Conservation (phyloP, 2,329 filamentous ascomycete species). For the Scedosporium aurantiacum region DNA sequence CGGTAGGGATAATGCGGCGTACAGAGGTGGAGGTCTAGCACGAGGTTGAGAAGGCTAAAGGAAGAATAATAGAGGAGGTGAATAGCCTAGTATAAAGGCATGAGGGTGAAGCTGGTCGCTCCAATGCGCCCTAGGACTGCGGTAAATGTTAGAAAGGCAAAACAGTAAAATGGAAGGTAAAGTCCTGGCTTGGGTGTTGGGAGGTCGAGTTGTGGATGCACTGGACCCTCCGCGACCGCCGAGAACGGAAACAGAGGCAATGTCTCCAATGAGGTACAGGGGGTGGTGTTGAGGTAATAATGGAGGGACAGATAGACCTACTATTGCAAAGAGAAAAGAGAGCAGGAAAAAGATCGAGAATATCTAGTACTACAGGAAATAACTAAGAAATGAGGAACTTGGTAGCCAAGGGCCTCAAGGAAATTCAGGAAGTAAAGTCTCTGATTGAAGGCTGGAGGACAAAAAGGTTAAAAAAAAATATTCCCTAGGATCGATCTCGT, state of each 20-base stretch:
- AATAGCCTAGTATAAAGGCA: conserved; percentile 1
- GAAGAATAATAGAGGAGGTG: background rate
- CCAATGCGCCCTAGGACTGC: background rate
- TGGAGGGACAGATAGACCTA: background rate
- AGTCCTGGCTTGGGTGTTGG: background rate
- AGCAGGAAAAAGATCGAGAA: background rate
- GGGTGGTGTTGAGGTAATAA: background rate
- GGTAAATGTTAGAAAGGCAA: background rate
- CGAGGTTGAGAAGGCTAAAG: background rate
- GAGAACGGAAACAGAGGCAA: background rate
- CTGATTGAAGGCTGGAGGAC: background rate
- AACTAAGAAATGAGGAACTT: background rate
- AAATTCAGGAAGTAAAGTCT: too few relatives aligned
- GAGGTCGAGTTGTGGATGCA: background rate
- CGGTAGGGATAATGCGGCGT: background rate
- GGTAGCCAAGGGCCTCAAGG: too few relatives aligned
- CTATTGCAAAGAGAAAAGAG: background rate
- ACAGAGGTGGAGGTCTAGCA: background rate
- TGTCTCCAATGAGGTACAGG: background rate
- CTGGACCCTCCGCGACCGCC: background rate
- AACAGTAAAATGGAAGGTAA: background rate
- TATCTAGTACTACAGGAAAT: background rate
- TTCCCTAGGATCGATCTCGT: background rate
- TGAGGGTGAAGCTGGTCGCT: background rate
- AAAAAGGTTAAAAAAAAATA: background rate